Evolutionary conservation across 768 basidiomycete genomes (phyloP).

Genomic region (Tylopilus subfusipes): DNA sequence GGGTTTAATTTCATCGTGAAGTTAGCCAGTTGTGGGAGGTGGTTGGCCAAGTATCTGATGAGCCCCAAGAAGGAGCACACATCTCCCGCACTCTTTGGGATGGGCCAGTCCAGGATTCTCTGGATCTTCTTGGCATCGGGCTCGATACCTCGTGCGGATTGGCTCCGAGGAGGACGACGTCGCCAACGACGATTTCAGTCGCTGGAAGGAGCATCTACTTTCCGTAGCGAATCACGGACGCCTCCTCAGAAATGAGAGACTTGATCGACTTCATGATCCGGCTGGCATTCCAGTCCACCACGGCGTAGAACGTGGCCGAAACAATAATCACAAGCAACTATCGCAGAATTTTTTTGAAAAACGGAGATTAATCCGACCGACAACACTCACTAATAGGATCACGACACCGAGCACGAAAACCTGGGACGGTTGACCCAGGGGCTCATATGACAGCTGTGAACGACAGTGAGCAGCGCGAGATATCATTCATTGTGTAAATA

Average conservation of each 20-base stretch:
- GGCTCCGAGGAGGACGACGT: slow-evolving; percentile 45
- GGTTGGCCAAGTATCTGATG: no score
- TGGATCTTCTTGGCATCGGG: no score
- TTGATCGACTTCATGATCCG: slow-evolving; percentile 52
- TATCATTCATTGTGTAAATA: neutral
- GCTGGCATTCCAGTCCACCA: slow-evolving; percentile 47
- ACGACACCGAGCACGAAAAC: slow-evolving; percentile 47
- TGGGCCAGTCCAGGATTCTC: no score
- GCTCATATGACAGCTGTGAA: slow-evolving; percentile 46
- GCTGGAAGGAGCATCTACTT: slow-evolving; percentile 45
- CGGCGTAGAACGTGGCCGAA: no score
- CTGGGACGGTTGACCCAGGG: slow-evolving; percentile 42
- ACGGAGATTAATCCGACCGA: neutral
- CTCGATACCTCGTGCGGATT: no score
- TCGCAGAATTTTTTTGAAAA: no score
- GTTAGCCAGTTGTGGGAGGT: no score
- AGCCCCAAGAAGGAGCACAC: no score
- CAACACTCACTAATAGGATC: slow-evolving; percentile 38
- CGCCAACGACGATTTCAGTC: slow-evolving; percentile 54
- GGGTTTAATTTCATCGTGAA: no score
- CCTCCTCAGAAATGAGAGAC: slow-evolving; percentile 55
- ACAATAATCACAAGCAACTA: no score
- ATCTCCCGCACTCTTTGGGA: no score
- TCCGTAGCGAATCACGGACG: slow-evolving; percentile 49
- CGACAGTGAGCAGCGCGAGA: slow-evolving; percentile 8